Evolutionary conservation across 208 protist genomes (phyloP).

Genomic region (Wallacemonas sp.): DNA sequence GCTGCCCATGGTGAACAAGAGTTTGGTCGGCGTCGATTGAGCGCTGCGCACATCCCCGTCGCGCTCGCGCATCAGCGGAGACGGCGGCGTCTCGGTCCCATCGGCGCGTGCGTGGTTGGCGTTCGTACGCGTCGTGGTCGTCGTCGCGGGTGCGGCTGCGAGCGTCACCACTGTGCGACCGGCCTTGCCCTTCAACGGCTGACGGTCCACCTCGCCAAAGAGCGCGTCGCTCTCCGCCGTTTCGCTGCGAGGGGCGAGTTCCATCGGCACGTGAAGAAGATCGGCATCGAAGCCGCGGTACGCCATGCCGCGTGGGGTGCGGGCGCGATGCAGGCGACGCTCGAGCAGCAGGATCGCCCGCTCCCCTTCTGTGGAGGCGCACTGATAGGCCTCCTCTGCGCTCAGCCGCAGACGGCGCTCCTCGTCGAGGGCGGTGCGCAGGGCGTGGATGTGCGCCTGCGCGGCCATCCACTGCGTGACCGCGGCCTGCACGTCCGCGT

Average conservation of each 20-base stretch:
- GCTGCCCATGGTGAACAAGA: conserved; percentile 11
- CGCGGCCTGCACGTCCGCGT: conserved; percentile 26
- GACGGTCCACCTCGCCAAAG: not conserved
- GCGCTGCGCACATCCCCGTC: not conserved
- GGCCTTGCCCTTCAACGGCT: not conserved
- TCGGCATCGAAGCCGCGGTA: conserved; percentile 18
- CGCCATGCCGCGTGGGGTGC: conserved; percentile 20
- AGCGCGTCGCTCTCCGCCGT: not conserved
- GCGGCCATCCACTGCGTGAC: conserved; percentile 25
- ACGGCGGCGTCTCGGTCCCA: conserved; percentile 6
- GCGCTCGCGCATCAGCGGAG: not conserved
- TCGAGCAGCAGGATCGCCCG: conserved; percentile 50
- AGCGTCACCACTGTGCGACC: not conserved
- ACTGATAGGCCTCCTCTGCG: conserved; percentile 50
- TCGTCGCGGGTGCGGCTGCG: not conserved
- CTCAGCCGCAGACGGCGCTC: conserved; percentile 53
- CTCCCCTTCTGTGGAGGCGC: conserved; percentile 32
- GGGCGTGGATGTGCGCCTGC: conserved; percentile 23
- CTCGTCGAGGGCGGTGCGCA: conserved; percentile 35
- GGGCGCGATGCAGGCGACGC: conserved; percentile 35
- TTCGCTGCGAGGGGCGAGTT: not conserved
- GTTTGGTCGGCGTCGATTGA: conserved; percentile 6
- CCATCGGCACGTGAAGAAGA: conserved; percentile 24
- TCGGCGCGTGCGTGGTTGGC: not conserved
- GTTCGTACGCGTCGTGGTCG: not conserved